Evolutionary conservation across 495 filamentous ascomycete genomes (phyloP).

Genomic region (Penicillium pancosmium): DNA sequence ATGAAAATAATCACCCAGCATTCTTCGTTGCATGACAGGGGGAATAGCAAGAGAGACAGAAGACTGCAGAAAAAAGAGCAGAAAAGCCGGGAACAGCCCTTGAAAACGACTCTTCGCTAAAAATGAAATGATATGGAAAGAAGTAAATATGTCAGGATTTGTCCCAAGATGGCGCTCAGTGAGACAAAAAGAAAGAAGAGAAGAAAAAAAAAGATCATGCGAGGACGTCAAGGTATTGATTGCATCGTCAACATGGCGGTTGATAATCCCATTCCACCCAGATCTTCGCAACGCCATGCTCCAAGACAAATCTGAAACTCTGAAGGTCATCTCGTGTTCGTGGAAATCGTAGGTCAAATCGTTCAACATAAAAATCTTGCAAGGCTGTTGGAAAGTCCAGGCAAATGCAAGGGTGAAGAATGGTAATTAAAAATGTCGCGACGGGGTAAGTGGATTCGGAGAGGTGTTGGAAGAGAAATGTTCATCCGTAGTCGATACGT

Average conservation of each 20-base stretch:
- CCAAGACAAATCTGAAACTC: constrained; percentile 14
- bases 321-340: constrained; percentile 19
- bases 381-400: neutral
- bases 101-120: neutral
- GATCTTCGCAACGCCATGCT: constrained; percentile 25
- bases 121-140: constrained; percentile 1
- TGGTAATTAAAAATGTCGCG: constrained; percentile 1
- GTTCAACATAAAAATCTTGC: constrained; percentile 22
- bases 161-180: neutral
- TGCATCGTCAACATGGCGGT: constrained; percentile 9
- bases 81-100: neutral
- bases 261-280: constrained; percentile 14
- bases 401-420: constrained; percentile 5
- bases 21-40: constrained; percentile 8
- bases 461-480: neutral
- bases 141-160: neutral
- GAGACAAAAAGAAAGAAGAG: neutral
- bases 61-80: constrained; percentile 15
- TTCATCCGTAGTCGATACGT: constrained; percentile 1
- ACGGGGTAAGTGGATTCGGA: neutral
- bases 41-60: constrained; percentile 8
- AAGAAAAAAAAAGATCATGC: constrained; percentile 3
- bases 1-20: constrained; percentile 6
- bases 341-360: constrained; percentile 26
- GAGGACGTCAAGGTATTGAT: constrained; percentile 8